Base-by-base conservation (phyloP, 139 green algal species). In the Chlamydomonas incerta region DNA sequence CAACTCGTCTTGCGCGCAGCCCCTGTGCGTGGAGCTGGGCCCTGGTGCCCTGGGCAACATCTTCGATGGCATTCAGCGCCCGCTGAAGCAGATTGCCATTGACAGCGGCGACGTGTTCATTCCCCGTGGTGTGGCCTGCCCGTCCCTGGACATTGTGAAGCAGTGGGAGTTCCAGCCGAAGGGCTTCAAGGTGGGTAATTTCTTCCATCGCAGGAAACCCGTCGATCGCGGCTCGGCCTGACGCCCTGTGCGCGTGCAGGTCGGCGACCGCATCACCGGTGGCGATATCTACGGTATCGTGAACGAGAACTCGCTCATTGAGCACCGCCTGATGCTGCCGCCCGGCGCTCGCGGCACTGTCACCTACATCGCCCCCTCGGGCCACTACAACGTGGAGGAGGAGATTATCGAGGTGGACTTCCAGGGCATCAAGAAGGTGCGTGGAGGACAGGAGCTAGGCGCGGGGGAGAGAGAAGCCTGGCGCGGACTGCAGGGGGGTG, bases 11-110 rank as follows among this genome's bases (percentile, higher is more conserved):
- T 10, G 23, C 57, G 0, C 87, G 88, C 93, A 98, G 94, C 97
- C 97, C 10, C 91, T 99, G 74, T 98, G 94, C 31, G 97, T 99
- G 84, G 96, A 99, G 91, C 94, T 99, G 47, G 97, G 97, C 33
- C 97, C 98, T 58, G 98, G 98, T 62, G 94, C 99, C 87, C 87
- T 99, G 86, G 96, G 94, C 87, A 98, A 97, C 86, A 99, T 99
- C 62, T 99, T 99, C 87, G 98, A 99, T 81, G 98, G 98, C 34
- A 99, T 99, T 74, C 98, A 99, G 92, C 95, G 98, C n/a, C 98
- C 98, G 13, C 92, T 99, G 17, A 98, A 97, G 89, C 85, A 88
- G 23, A 99, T 99, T 88, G 97, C 98, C 24, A 41, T 88, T 1
- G 84, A 83, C 35, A 93, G 63, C 29, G 93, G 91, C 21, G 95